Conservation (phyloP, 306 rosid species). For the Aeschynomene evenia region DNA sequence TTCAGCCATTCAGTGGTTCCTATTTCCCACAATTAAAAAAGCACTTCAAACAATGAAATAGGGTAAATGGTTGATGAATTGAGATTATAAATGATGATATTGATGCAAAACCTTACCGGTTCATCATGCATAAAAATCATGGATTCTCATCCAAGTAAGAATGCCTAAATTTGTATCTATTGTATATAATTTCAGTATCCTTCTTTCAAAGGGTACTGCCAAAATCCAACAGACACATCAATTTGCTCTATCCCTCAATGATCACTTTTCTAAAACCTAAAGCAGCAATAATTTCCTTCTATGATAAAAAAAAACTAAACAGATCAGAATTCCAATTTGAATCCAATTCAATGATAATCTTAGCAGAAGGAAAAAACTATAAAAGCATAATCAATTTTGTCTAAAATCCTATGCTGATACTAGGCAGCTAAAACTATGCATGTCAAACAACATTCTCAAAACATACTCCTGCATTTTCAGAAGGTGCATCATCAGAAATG, state of each 20-base stretch:
- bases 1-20: neutral
- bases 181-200: conserved; percentile 19
- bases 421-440: neutral
- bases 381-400: conserved; percentile 15
- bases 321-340: neutral
- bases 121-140: conserved; percentile 20
- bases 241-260: neutral
- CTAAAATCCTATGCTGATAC: conserved; percentile 22
- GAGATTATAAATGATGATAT: conserved; percentile 14
- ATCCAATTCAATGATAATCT: conserved; percentile 3
- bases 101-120: neutral
- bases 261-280: conserved; percentile 26
- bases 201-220: neutral
- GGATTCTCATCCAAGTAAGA: conserved; percentile 3
- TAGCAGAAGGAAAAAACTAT: neutral
- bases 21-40: neutral
- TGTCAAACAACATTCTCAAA: conserved; percentile 42
- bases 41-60: neutral
- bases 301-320: neutral
- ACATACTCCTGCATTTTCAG: conserved; percentile 20
- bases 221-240: conserved; percentile 5
- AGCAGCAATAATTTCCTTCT: conserved; percentile 14
- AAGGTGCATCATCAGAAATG: conserved; percentile 28
- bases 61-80: neutral
- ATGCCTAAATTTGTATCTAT: conserved; percentile 19